Evolutionary conservation across 1,284 basidiomycete species (phyloP).

Genomic region (Trichosporon sp.): DNA sequence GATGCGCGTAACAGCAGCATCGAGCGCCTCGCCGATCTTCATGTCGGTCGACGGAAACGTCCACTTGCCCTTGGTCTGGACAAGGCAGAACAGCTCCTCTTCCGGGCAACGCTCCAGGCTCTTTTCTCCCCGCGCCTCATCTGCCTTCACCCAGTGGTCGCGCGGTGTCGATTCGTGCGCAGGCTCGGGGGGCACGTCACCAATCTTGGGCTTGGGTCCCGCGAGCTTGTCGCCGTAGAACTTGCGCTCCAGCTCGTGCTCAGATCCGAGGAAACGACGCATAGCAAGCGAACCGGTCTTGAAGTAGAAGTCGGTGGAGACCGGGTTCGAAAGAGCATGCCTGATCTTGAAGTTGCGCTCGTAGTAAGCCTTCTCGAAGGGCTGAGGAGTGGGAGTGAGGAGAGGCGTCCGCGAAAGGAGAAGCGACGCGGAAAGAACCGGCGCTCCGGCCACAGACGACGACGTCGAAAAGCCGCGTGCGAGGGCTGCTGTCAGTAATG

Average conservation of each 20-base stretch:
- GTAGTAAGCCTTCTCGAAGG: conserved; percentile 80
- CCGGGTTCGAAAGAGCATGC: conserved; percentile 80
- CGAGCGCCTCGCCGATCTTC: conserved; percentile 33
- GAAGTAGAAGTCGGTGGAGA: conserved; percentile 89
- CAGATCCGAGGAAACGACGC: conserved; percentile 68
- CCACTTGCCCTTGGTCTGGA: conserved; percentile 63
- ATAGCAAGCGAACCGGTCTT: conserved; percentile 84
- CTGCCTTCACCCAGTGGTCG: conserved; percentile 34
- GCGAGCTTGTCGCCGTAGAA: conserved; percentile 60
- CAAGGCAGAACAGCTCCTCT: conserved; percentile 77
- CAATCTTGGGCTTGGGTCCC: conserved; percentile 57
- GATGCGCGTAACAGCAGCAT: conserved; percentile 36
- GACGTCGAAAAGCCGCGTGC: conserved; percentile 21
- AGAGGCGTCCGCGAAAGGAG: conserved; percentile 80
- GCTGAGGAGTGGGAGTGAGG: conserved; percentile 66
- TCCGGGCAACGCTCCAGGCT: conserved; percentile 76
- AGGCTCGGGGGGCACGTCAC: conserved; percentile 53
- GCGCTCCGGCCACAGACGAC: conserved; percentile 3
- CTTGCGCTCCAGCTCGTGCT: conserved; percentile 61
- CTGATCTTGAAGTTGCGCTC: conserved; percentile 77
- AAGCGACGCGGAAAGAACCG: conserved; percentile 50
- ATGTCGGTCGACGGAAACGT: conserved; percentile 58
- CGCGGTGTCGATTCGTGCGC: conserved; percentile 25
- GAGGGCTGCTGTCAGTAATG: conserved; percentile 10
- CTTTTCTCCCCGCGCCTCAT: conserved; percentile 53